Evolutionary conservation across 371 early-diverging fungal genomes (phyloP).

Genomic region (Paraphysoderma sedebokerense): DNA sequence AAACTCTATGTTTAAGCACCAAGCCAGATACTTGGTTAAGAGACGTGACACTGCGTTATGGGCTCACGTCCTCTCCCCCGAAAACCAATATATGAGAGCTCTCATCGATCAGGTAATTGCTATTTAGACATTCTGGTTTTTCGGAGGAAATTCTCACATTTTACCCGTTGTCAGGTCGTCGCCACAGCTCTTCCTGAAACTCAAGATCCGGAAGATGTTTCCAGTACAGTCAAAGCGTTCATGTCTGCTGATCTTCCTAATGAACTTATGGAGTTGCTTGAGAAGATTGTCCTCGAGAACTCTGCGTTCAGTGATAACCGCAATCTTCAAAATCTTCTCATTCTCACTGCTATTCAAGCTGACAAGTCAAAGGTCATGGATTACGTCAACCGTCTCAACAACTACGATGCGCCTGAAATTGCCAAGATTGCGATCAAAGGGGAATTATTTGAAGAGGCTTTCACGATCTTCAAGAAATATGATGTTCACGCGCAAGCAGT

Average conservation of each 20-base stretch:
- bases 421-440: conserved; percentile 81
- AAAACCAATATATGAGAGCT: conserved; percentile 65
- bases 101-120: conserved; percentile 74
- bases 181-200: conserved; percentile 86
- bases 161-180: conserved; percentile 23
- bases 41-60: conserved; percentile 74
- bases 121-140: too few relatives aligned
- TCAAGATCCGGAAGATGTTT: conserved; percentile 91
- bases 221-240: conserved; percentile 89
- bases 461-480: conserved; percentile 82
- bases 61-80: conserved; percentile 57
- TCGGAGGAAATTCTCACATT: not conserved
- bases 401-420: conserved; percentile 90
- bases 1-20: conserved; percentile 97
- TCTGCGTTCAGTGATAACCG: conserved; percentile 86
- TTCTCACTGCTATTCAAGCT: conserved; percentile 93
- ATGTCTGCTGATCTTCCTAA: conserved; percentile 89
- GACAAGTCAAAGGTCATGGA: conserved; percentile 83
- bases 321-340: conserved; percentile 89
- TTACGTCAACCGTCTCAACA: conserved; percentile 77
- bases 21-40: conserved; percentile 85
- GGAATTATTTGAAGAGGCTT: conserved; percentile 87
- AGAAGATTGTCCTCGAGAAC: conserved; percentile 83
- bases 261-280: conserved; percentile 88
- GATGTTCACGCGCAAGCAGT: conserved; percentile 73